Conservation (phyloP, 2,329 filamentous ascomycete species). For the Arthrobotrys megalospora region DNA sequence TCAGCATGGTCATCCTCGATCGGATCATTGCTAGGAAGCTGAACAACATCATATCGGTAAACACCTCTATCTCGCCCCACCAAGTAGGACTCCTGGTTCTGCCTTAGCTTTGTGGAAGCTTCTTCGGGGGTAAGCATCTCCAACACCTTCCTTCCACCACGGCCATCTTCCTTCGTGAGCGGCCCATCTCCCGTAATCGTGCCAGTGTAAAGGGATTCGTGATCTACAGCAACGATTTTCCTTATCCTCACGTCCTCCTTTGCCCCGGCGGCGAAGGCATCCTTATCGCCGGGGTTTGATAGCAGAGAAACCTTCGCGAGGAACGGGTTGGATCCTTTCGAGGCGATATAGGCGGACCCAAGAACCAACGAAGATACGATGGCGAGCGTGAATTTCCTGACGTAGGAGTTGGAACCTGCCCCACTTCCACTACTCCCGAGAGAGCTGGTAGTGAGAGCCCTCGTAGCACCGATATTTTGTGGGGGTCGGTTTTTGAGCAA, state of each 20-base stretch:
- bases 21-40: conserved; percentile 94
- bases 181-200: conserved; percentile 88
- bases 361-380: conserved; percentile 60
- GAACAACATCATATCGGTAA: conserved; percentile 92
- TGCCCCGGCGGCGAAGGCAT: conserved; percentile 65
- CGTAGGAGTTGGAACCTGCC: conserved; percentile 37
- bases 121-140: conserved; percentile 98
- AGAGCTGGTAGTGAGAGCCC: conserved; percentile 39
- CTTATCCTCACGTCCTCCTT: conserved; percentile 66
- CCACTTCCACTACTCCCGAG: conserved; percentile 11
- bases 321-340: conserved; percentile 46
- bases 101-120: conserved; percentile 88
- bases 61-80: conserved; percentile 92
- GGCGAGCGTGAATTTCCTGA: conserved; percentile 59
- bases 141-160: conserved; percentile 79
- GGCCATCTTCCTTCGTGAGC: conserved; percentile 88
- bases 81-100: conserved; percentile 90
- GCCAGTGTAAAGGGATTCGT: conserved; percentile 90
- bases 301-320: conserved; percentile 51
- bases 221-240: conserved; percentile 87
- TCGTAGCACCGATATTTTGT: conserved; percentile 50
- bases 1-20: conserved; percentile 99
- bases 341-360: conserved; percentile 52
- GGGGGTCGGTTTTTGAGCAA: conserved; percentile 50
- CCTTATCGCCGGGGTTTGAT: conserved; percentile 64